Evolutionary conservation across 2,329 filamentous ascomycete genomes (phyloP).

Genomic region (Helotiales sp.): DNA sequence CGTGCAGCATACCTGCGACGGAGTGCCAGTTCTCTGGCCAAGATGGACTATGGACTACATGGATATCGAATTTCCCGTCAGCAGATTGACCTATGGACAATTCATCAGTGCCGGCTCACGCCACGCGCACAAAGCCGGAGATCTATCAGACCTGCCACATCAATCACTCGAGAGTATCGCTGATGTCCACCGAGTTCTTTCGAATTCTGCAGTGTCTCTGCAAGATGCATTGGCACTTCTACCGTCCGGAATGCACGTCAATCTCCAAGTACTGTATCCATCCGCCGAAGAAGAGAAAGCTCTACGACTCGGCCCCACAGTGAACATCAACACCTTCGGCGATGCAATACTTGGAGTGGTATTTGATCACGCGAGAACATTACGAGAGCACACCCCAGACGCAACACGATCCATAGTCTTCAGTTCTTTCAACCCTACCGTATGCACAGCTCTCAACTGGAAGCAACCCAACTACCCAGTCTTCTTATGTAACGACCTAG

Average conservation of each 20-base stretch:
- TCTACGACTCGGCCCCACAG: slow-evolving; percentile 72
- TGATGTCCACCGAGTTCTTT: slow-evolving; percentile 73
- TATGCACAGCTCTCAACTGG: slow-evolving; percentile 97
- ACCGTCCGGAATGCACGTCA: slow-evolving; percentile 81
- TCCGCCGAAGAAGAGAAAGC: slow-evolving; percentile 72
- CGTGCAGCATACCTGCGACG: slow-evolving; percentile 89
- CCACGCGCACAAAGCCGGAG: slow-evolving; percentile 40
- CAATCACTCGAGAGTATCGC: slow-evolving; percentile 62
- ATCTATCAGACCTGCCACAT: slow-evolving; percentile 50
- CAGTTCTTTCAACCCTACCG: slow-evolving; percentile 85
- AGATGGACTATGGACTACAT: slow-evolving; percentile 79
- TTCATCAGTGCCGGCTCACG: slow-evolving; percentile 56
- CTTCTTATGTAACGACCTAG: slow-evolving; percentile 92
- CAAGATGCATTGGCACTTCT: slow-evolving; percentile 76
- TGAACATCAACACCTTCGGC: slow-evolving; percentile 85
- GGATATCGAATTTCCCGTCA: slow-evolving; percentile 81
- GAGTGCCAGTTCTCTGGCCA: slow-evolving; percentile 85
- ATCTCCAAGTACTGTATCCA: slow-evolving; percentile 91
- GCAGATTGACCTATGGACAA: slow-evolving; percentile 75
- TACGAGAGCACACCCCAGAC: slow-evolving; percentile 70
- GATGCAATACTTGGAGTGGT: slow-evolving; percentile 84
- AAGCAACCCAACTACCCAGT: slow-evolving; percentile 99
- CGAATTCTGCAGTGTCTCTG: slow-evolving; percentile 78
- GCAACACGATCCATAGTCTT: slow-evolving; percentile 88
- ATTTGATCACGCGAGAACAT: slow-evolving; percentile 83